Evolutionary conservation across 176 grass and related monocot genomes (phyloP).

Genomic region (Neostapfia colusana): DNA sequence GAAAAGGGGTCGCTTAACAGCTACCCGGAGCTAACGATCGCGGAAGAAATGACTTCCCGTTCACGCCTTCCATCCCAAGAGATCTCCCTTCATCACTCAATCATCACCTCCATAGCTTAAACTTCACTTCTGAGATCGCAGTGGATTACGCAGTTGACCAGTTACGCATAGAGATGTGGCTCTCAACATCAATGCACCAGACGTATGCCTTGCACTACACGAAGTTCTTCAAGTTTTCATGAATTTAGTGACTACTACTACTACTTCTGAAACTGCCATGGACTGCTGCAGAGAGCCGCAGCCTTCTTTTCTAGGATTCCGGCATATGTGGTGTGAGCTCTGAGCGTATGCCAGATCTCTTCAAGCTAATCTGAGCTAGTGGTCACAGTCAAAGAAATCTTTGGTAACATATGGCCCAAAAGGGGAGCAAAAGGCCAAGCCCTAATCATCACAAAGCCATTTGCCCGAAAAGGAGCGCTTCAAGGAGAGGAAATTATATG

Average conservation of each 20-base stretch:
- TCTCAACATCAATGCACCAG: not conserved
- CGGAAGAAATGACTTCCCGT: constrained; percentile 40
- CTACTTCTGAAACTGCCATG: constrained; percentile 4
- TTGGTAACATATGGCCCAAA: constrained; percentile 90
- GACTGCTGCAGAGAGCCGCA: constrained; percentile 17
- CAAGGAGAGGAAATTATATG: constrained; percentile 70
- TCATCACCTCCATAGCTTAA: not conserved
- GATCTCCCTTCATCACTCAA: constrained; percentile 42
- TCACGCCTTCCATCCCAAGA: constrained; percentile 57
- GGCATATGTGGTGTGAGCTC: not conserved
- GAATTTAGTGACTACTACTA: not conserved
- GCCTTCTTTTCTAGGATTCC: constrained; percentile 45
- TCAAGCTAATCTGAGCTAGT: constrained; percentile 53
- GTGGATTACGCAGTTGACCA: not conserved
- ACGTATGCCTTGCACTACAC: not conserved
- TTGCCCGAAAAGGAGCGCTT: constrained; percentile 92
- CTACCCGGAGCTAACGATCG: constrained; percentile 19
- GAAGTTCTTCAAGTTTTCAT: not conserved
- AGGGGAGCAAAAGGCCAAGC: constrained; percentile 67
- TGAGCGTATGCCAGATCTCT: constrained; percentile 39
- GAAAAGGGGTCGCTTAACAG: constrained; percentile 37
- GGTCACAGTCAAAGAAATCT: constrained; percentile 79
- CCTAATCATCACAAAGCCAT: constrained; percentile 93
- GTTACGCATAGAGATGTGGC: no score
- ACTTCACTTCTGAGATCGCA: not conserved